Percentiles rank a stretch among this genome's conserved stretches.
Evolutionary conservation across 164 flowering plant genomes (phyloP).

Genomic region (Dillenia suffruticosa): DNA sequence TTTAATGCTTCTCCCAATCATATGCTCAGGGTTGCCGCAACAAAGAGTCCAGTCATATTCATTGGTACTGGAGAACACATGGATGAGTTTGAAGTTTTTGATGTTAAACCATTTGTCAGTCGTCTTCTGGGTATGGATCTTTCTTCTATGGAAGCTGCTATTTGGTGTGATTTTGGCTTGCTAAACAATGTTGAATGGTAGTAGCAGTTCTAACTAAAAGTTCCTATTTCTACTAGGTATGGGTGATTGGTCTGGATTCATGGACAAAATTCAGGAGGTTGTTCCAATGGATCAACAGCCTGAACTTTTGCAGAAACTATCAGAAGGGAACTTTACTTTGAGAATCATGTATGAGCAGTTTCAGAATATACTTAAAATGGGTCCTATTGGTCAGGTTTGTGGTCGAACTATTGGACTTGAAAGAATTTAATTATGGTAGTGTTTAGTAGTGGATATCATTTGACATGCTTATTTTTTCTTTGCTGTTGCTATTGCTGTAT

Average conservation of each 20-base stretch:
- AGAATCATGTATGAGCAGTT: constrained; percentile 96
- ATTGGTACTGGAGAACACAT: constrained; percentile 99
- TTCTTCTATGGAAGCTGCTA: background rate
- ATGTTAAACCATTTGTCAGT: constrained; percentile 97
- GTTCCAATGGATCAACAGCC: constrained; percentile 99
- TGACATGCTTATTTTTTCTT: too few relatives aligned
- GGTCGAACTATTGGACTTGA: background rate
- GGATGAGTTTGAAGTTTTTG: constrained; percentile 99
- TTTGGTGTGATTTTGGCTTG: constrained; percentile 1
- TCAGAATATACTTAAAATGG: constrained; percentile 96
- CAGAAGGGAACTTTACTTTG: constrained; percentile 88
- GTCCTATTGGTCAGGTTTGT: constrained; percentile 92
- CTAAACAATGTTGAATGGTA: background rate
- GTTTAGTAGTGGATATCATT: too few relatives aligned
- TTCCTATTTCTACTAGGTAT: constrained; percentile 48
- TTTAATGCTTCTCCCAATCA: background rate
- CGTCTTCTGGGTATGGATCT: constrained; percentile 71
- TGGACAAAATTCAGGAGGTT: constrained; percentile 99
- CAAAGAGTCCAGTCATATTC: constrained; percentile 93
- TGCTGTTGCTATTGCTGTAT: too few relatives aligned
- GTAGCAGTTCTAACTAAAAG: background rate
- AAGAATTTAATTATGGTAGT: too few relatives aligned
- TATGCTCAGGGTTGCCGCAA: constrained; percentile 84
- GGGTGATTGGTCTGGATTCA: constrained; percentile 99
- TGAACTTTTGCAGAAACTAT: constrained; percentile 90